Base-by-base conservation (phyloP, 371 early-diverging fungal species). In the Conidiobolus incongruus region DNA sequence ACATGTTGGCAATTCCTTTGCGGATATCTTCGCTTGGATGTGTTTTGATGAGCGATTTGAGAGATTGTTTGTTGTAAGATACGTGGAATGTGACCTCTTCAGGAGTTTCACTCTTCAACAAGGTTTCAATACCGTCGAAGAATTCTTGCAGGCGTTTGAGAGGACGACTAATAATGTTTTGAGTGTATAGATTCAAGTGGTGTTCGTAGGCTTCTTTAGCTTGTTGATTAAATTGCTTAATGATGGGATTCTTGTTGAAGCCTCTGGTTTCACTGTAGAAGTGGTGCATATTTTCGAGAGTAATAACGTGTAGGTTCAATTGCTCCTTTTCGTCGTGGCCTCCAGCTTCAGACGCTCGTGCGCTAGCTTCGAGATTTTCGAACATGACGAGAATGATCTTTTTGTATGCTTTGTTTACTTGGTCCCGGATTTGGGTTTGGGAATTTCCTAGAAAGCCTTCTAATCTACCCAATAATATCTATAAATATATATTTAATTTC, bases 231-330 rank as follows among this genome's bases (percentile, higher is more conserved):
- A 84, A 36, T 61, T 66, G 15, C 84, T 87, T 45, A 60, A 75
- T 51, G 38, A 70, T 44, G 56, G 62, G 47, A 51, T 75, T 58
- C 62, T 83, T 72, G 47, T 66, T 57, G 54, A 73, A 45, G 53
- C 58, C 40, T 39, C 82, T 70, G 36, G 85, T 51, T 42, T 80
- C 78, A 6, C 75, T 68, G 39, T 78, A 75, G 54, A 87, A 79
- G 47, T 81, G 75, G 55, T 90, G 88, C 85, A 85, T 86, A 50
- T 90, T 90, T 58, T 90, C 90, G 47, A 91, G 65, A 31, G 68
- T 73, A 54, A 88, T 61, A 13, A 89, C 82, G 47, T 82, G 81
- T 0, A 80, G 68, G 54, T 89, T 89, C 38, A 92, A 55, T 46
- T 81, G 81, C 40, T 95, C 96, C 57, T 92, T 91, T 41, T 89